Base-by-base conservation (phyloP, 371 early-diverging fungal genomes). In the Sporodiniella umbellata region DNA sequence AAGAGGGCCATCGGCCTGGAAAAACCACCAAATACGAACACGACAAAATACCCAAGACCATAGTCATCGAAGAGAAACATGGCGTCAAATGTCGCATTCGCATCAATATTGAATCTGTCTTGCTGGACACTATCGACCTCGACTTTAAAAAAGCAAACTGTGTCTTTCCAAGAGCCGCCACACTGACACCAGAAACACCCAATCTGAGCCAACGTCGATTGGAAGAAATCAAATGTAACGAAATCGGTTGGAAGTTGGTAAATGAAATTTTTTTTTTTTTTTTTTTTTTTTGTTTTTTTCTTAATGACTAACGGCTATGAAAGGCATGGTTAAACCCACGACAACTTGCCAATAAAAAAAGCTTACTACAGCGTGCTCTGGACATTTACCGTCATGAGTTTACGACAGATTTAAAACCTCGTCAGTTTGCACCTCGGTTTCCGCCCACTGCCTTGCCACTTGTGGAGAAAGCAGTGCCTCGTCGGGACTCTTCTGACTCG, bases 321-420 rank as follows among this genome's bases (percentile, higher is more conserved):
- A 31, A 66, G 68, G 70, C 70, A 14, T 77, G 78, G 78, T 49
- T 77, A 26, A 77, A 77, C 45, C 70, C 78, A 38, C 57, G 68
- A 15, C 71, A 71, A 38, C 53, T 77, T 6, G 78, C 73, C 25
- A 73, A 71, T 42, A 71, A 69, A 45, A 70, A 71, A 47, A 67
- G 64, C 24, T 39, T 73, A 11, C 43, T 77, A 18, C 78, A 77
- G 51, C 65, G 67, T 23, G 72, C 68, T 22, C 52, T 77, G 14
- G 78, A 77, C 48, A 58, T 57, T 8, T 77, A 67, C 39, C 63
- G 78, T 43, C 62, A 46, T 21, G 66, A 70, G n/a, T 73, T 68
- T 25, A 55, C 68, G 1, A 54, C 68, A 2, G 58, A 70, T 37
- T 35, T 77, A 44, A 52, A 58, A 24, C 71, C 78, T 15, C 66